Conservation (phyloP, 257 asterid species). For the Fraxinus anomala region DNA sequence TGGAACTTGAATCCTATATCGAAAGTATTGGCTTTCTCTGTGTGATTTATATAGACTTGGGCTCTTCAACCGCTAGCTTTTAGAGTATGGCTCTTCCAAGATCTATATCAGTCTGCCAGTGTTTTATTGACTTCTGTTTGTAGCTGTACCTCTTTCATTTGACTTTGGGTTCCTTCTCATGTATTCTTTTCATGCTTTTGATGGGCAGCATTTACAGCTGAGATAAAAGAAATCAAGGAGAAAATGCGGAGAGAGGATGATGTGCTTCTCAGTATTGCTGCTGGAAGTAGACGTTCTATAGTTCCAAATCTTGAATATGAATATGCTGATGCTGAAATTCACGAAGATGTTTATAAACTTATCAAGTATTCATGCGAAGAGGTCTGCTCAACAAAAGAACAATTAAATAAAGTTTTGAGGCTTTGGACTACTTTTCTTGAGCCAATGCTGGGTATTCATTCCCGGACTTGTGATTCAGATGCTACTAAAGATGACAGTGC, state of each 20-base stretch:
- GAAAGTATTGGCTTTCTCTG: too few relatives aligned
- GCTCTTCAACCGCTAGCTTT: too few relatives aligned
- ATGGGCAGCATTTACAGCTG: conserved; percentile 72
- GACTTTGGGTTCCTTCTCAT: conserved; percentile 20
- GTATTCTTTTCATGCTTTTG: conserved; percentile 27
- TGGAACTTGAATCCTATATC: too few relatives aligned
- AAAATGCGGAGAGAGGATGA: conserved; percentile 77
- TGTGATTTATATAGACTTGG: too few relatives aligned
- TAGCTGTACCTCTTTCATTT: too few relatives aligned
- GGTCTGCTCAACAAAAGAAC: conserved; percentile 92
- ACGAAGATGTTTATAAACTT: conserved; percentile 79
- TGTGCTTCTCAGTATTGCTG: conserved; percentile 69
- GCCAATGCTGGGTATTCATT: conserved; percentile 72
- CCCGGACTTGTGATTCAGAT: conserved; percentile 50
- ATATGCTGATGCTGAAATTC: conserved; percentile 69
- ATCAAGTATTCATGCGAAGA: conserved; percentile 88
- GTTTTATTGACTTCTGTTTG: not conserved
- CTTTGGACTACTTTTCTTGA: conserved; percentile 90
- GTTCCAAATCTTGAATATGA: conserved; percentile 75
- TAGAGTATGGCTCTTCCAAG: too few relatives aligned
- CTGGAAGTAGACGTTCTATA: conserved; percentile 76
- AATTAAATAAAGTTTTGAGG: conserved; percentile 69
- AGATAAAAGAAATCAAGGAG: conserved; percentile 90
- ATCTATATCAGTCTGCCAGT: too few relatives aligned
- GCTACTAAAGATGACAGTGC: conserved; percentile 51